Conservation (phyloP, 768 basidiomycete genomes). For the Russula ochroleuca region DNA sequence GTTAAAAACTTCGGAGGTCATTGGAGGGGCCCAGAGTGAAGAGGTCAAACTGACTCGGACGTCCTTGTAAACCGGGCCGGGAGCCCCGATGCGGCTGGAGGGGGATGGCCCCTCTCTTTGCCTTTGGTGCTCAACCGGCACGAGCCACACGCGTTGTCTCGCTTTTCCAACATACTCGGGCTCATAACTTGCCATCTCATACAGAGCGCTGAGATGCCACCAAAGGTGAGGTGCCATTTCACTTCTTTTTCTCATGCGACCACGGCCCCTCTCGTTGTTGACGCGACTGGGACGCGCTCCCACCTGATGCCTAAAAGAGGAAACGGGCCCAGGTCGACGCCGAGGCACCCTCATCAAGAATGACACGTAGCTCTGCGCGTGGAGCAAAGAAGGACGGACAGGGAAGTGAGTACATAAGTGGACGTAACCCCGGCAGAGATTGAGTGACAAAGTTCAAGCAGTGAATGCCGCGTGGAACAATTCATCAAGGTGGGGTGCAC, state of each 20-base stretch:
- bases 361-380: constrained; percentile 46
- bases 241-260: not conserved
- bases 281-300: constrained; percentile 13
- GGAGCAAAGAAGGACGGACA: constrained; percentile 31
- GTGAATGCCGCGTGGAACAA: not conserved
- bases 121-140: constrained; percentile 3
- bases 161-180: constrained; percentile 16
- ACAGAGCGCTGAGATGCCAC: constrained; percentile 21
- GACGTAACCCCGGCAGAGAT: not conserved
- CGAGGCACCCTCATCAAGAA: constrained; percentile 40
- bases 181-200: constrained; percentile 19
- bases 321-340: constrained; percentile 47
- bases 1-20: constrained; percentile 68
- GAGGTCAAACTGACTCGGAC: not conserved
- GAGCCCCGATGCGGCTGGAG: not conserved
- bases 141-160: constrained; percentile 9
- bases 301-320: constrained; percentile 41
- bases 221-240: constrained; percentile 25
- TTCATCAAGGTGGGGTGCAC: constrained; percentile 4
- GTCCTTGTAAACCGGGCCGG: not conserved
- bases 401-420: constrained; percentile 25
- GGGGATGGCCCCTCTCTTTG: not conserved
- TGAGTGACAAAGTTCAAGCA: not conserved
- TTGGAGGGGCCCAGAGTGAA: constrained; percentile 30
- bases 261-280: not conserved